A percentile compares a stretch with the other conserved stretches of the same genome.
phyloP scores from a whole-genome alignment of 345 rosid genomes.

The Kandelia obovata region DNA sequence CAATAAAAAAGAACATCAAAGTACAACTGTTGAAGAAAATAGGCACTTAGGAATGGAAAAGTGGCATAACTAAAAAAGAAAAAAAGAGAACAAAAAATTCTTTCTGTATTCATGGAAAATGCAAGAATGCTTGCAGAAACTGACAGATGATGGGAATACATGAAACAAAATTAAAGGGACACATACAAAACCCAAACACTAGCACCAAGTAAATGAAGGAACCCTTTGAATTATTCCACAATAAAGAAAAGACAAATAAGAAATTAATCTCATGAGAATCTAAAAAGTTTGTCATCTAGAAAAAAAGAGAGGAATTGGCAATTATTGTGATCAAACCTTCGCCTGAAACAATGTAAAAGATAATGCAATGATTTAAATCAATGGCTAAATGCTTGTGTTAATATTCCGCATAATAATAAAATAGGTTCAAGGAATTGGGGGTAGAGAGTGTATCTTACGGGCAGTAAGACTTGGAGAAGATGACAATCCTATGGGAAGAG shows the following conservation, averaged over 20 bases:
- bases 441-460: constrained; percentile 45
- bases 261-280: background rate
- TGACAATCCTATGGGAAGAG: constrained; percentile 77
- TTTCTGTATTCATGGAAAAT: too few relatives aligned
- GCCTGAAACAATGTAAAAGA: background rate
- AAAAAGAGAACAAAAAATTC: background rate
- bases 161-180: too few relatives aligned
- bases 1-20: background rate
- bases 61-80: too few relatives aligned
- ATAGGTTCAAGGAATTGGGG: background rate
- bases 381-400: too few relatives aligned
- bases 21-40: background rate
- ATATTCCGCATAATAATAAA: background rate
- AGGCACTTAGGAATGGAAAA: too few relatives aligned
- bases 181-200: background rate
- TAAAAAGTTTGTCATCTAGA: too few relatives aligned
- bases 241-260: background rate
- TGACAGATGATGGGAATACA: background rate
- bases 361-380: background rate
- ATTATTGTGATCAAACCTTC: background rate
- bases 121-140: too few relatives aligned
- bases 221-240: background rate
- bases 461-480: constrained; percentile 98
- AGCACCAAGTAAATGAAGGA: background rate
- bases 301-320: background rate